Evolutionary conservation across 176 grass and related monocot genomes (phyloP).

Genomic region (Dactylis glomerata): DNA sequence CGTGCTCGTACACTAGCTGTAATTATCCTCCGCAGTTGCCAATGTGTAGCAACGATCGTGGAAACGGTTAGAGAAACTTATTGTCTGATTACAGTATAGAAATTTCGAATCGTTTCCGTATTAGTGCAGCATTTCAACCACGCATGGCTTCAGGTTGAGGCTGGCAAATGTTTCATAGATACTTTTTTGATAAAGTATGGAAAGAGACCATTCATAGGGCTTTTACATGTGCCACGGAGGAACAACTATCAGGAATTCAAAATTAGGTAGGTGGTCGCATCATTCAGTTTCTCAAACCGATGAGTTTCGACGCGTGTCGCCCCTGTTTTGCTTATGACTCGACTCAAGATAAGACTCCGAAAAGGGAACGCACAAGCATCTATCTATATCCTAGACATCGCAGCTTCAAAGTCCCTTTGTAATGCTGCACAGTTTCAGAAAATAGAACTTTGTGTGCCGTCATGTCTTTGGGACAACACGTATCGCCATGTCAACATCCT

Average conservation of each 20-base stretch:
- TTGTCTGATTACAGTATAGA: neutral
- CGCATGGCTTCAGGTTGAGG: neutral
- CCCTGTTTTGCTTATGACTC: slow-evolving; percentile 12
- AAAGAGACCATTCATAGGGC: neutral
- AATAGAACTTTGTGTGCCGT: neutral
- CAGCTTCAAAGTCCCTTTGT: neutral
- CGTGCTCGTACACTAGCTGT: neutral
- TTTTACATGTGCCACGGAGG: neutral
- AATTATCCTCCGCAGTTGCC: neutral
- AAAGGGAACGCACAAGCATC: slow-evolving; percentile 27
- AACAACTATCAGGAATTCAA: neutral
- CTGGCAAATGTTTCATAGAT: neutral
- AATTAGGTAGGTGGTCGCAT: neutral
- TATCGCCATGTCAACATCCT: neutral
- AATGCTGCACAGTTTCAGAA: neutral
- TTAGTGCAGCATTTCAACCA: neutral
- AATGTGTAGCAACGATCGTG: neutral
- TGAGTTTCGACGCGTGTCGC: neutral
- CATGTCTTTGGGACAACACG: neutral
- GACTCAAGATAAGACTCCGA: slow-evolving; percentile 23
- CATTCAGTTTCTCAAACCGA: neutral
- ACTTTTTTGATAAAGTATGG: no score
- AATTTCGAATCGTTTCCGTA: neutral
- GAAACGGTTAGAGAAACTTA: neutral
- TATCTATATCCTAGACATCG: slow-evolving; percentile 26